Base-by-base conservation (phyloP, 345 rosid species). In the Salix exigua region DNA sequence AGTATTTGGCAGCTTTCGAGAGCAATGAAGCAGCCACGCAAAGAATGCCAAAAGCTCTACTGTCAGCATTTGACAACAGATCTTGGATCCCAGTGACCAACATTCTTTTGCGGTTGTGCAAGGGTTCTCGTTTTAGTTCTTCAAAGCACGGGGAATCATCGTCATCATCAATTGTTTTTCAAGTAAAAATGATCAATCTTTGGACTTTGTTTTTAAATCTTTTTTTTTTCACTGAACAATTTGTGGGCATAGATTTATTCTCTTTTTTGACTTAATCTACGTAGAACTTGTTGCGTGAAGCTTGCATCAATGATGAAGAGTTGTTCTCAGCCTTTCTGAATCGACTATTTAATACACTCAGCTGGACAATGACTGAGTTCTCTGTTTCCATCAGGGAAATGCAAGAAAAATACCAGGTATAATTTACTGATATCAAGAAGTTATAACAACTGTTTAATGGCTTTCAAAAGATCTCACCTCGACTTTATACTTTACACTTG, bases 331-430 rank as follows among this genome's bases (percentile, higher is more conserved):
- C 91, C 79, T 96, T 93, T 84, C 91, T 96, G 40, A 96, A 96
- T 84, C 97, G 94, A 51, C 83, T 96, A 31, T 96, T 96, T 78
- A 96, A 96, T 87, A 96, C 96, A 4, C 87, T 96, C 71, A 96
- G 99, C 89, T 96, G 98, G 99, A 91, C 94, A 68, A 91, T 96
- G 91, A 96, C 96, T 7, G 99, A 92, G 83, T 93, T 96, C 79
- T 96, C 98, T 75, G 96, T 93, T 84, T 93, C 96, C 53, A 86
- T 96, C 46, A 88, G 97, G 68, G 97, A 91, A 80, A 93, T 96
- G 97, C 98, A 91, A 89, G 99, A 93, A 82, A 91, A 91, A 79
- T 93, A 85, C 83, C 97, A 91, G 92, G 99, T 89, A 72, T 37
- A 63, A 58, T 73, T 67, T 67, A 21, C 42, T 3, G 37, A 33